Evolutionary conservation across 1,284 basidiomycete genomes (phyloP).

Genomic region (Cutaneotrichosporon daszewskae): DNA sequence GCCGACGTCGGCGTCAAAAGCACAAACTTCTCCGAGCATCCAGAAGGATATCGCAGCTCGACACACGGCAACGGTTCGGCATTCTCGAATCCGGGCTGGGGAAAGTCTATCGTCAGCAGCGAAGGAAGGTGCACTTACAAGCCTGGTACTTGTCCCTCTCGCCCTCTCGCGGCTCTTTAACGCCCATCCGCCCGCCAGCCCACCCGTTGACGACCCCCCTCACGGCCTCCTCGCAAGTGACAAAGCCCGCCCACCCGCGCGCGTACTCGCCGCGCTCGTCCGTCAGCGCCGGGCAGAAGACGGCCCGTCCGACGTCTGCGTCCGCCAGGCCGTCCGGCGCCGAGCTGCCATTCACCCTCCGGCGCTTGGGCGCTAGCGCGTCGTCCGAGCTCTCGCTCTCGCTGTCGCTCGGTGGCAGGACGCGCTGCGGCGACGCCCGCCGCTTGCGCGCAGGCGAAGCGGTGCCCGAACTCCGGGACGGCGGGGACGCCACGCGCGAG

Average conservation of each 20-base stretch:
- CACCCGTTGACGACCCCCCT: conserved; percentile 25
- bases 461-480: neutral
- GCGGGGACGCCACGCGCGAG: neutral
- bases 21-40: conserved; percentile 42
- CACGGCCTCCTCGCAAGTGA: conserved; percentile 31
- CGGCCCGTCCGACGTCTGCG: conserved; percentile 16
- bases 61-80: conserved; percentile 39
- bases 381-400: conserved; percentile 19
- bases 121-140: conserved; percentile 14
- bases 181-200: conserved; percentile 20
- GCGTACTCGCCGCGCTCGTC: conserved; percentile 37
- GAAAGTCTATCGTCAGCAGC: conserved; percentile 34
- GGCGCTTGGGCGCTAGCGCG: conserved; percentile 18
- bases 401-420: conserved; percentile 12
- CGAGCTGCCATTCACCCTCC: conserved; percentile 7
- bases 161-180: conserved; percentile 11
- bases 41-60: conserved; percentile 48
- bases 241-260: conserved; percentile 38
- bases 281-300: conserved; percentile 29
- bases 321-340: conserved; percentile 11
- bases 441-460: conserved; percentile 5
- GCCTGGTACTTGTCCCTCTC: conserved; percentile 14
- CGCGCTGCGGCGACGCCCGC: conserved; percentile 11
- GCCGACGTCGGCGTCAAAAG: conserved; percentile 39
- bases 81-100: conserved; percentile 40